These are phyloP conservation scores for Asterochloris sp. DNA, from an alignment of 139 green algal species.

Conservation along the genomic window DNA sequence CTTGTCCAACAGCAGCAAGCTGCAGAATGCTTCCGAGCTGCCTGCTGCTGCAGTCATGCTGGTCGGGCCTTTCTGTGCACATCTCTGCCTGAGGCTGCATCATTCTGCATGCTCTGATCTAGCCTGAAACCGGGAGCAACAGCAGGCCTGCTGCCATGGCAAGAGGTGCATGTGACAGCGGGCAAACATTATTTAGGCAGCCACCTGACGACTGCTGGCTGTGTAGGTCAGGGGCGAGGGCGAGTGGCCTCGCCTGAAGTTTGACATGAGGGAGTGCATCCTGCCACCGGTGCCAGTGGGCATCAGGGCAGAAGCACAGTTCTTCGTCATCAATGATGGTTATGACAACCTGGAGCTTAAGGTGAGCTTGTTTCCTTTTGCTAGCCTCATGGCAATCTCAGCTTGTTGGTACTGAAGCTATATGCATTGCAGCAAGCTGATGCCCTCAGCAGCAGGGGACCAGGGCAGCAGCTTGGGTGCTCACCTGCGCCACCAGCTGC, in stretches of 20 bases:
- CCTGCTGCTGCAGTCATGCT: too few species aligned
- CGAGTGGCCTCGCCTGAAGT: conserved; percentile 48
- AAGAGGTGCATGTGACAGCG: not conserved
- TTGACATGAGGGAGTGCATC: conserved; percentile 55
- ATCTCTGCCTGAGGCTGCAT: too few species aligned
- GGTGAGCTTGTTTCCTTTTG: conserved; percentile 20
- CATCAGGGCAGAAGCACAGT: conserved; percentile 36
- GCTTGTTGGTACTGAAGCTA: too few species aligned
- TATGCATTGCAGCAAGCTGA: too few species aligned
- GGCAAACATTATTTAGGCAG: not conserved
- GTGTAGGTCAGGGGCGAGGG: conserved; percentile 32
- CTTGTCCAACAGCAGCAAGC: not conserved
- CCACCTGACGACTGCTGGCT: too few species aligned
- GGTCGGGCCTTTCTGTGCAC: too few species aligned
- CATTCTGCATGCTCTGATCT: too few species aligned
- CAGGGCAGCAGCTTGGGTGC: too few species aligned
- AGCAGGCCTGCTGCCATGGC: too few species aligned
- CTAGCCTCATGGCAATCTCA: not conserved
- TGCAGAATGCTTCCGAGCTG: not conserved
- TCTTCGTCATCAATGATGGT: conserved; percentile 69
- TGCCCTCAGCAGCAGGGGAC: too few species aligned
- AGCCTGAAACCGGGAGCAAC: too few species aligned
- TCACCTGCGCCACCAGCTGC: too few species aligned
- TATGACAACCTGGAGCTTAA: conserved; percentile 85
- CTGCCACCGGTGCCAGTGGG: conserved; percentile 61